phyloP scores from a whole-genome alignment of 116 monocot species.

The Phalaenopsis hybrid region DNA sequence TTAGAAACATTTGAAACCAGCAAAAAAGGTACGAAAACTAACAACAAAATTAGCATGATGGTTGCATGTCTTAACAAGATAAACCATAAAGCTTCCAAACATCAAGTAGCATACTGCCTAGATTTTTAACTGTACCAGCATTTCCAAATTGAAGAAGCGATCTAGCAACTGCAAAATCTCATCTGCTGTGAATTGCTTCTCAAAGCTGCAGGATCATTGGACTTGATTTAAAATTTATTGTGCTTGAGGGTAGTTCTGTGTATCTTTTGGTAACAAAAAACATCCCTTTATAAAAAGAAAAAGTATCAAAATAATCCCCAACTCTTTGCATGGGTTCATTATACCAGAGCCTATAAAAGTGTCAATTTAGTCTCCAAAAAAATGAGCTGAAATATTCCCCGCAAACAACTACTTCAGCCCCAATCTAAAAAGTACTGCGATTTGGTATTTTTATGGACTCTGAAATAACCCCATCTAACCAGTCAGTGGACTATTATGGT shows the following conservation, averaged over 20 bases:
- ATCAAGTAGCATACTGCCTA: not conserved
- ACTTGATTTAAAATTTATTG: not conserved
- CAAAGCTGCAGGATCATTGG: slow-evolving; percentile 33
- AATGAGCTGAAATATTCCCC: no score
- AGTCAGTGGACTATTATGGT: no score
- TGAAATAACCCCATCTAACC: no score
- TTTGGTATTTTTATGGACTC: no score
- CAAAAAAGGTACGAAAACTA: not conserved
- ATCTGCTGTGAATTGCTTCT: slow-evolving; percentile 69
- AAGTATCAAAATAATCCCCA: not conserved
- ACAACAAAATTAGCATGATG: not conserved
- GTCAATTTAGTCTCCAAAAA: no score
- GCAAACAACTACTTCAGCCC: no score
- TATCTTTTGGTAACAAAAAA: not conserved
- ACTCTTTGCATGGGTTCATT: no score
- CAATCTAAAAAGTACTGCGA: no score
- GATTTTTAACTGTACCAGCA: slow-evolving; percentile 58
- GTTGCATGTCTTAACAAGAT: not conserved
- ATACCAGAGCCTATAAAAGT: no score
- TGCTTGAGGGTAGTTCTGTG: not conserved
- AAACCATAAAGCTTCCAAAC: slow-evolving; percentile 4
- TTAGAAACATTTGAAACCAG: not conserved
- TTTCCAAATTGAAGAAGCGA: slow-evolving; percentile 92
- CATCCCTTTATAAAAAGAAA: not conserved
- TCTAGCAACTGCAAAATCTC: slow-evolving; percentile 85